Conservation (phyloP, 2,329 filamentous ascomycete genomes). For the Fusarium temperatum region DNA sequence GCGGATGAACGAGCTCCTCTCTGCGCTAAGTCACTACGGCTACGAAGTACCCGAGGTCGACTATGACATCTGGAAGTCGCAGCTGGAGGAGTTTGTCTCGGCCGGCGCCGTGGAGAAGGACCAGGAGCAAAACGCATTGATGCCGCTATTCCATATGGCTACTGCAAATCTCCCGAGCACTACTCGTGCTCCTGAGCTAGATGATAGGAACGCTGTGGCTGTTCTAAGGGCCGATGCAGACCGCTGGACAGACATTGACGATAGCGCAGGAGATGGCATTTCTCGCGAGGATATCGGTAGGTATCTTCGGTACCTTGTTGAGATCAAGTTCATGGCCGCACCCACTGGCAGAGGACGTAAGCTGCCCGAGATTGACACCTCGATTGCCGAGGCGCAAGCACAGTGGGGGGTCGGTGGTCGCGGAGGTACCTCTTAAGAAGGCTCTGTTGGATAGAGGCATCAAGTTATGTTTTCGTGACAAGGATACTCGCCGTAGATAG, state of each 20-base stretch:
- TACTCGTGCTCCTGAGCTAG: not conserved
- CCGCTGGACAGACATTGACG: not conserved
- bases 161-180: not conserved
- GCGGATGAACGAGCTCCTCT: not conserved
- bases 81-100: not conserved
- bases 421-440: not conserved
- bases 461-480: not conserved
- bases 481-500: not conserved
- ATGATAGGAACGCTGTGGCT: not conserved
- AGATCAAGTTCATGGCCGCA: not conserved
- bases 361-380: not conserved
- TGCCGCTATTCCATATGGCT: constrained; percentile 1
- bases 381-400: not conserved
- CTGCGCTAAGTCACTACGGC: not conserved
- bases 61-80: not conserved
- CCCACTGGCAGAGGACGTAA: not conserved
- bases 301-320: not conserved
- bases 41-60: not conserved
- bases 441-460: not conserved
- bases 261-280: constrained; percentile 1
- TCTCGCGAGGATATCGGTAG: not conserved
- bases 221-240: not conserved
- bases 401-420: not conserved
- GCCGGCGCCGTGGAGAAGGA: not conserved
- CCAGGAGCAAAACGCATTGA: not conserved